These are phyloP conservation scores for Yarrowia sp. DNA, from an alignment of 805 yeast species.

Conservation along the genomic window DNA sequence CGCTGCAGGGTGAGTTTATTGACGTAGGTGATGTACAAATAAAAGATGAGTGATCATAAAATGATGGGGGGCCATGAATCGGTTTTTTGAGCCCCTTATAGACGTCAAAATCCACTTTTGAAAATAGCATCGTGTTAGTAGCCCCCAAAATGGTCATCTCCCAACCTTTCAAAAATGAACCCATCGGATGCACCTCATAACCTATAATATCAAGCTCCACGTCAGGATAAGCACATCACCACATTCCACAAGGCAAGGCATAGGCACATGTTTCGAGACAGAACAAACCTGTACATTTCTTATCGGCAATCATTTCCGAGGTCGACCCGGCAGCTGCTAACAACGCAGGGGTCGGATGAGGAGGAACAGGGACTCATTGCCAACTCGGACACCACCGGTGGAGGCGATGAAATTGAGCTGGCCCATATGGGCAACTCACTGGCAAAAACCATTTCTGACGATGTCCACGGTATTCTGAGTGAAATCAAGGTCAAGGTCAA, in stretches of 20 bases:
- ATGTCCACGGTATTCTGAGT: slow-evolving; percentile 60
- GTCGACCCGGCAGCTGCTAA: slow-evolving; percentile 38
- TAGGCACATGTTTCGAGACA: slow-evolving; percentile 73
- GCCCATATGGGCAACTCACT: slow-evolving; percentile 72
- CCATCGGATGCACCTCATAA: background rate
- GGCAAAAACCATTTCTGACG: slow-evolving; percentile 60
- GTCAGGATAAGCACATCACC: slow-evolving; percentile 16
- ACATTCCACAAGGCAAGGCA: background rate
- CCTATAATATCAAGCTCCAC: slow-evolving; percentile 20
- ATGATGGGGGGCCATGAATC: background rate
- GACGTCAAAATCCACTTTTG: background rate
- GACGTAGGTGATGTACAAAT: background rate
- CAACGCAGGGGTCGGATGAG: slow-evolving; percentile 43
- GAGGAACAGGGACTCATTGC: slow-evolving; percentile 60
- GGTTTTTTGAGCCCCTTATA: background rate
- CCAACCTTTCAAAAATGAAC: background rate
- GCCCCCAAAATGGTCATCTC: background rate
- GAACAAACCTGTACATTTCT: slow-evolving; percentile 87
- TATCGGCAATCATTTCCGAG: slow-evolving; percentile 88
- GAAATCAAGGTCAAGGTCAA: slow-evolving; percentile 54
- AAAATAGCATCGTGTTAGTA: background rate
- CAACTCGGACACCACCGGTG: slow-evolving; percentile 33
- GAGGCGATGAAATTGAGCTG: slow-evolving; percentile 50
- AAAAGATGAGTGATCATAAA: slow-evolving; percentile 18
- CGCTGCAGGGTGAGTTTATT: background rate